phyloP scores from a whole-genome alignment of 1,139 yeast genomes.

The Debaryomyces nepalensis region DNA sequence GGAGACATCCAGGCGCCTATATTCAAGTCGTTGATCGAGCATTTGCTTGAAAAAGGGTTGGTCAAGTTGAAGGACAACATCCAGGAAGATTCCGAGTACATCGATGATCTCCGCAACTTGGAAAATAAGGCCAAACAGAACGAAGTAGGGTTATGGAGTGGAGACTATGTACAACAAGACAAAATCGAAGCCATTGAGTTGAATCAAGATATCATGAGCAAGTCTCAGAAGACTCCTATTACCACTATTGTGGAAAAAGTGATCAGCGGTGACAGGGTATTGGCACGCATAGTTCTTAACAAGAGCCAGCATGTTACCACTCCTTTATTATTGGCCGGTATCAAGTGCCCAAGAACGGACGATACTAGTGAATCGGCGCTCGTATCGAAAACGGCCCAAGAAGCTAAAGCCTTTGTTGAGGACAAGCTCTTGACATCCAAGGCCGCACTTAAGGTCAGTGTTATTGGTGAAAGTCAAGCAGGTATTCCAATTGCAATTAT shows the following conservation, averaged over 20 bases:
- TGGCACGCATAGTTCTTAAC: slow-evolving; percentile 57
- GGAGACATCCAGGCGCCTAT: slow-evolving; percentile 75
- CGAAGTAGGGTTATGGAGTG: slow-evolving; percentile 62
- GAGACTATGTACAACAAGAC: slow-evolving; percentile 16
- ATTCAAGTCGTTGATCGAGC: slow-evolving; percentile 61
- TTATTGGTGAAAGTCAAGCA: slow-evolving; percentile 63
- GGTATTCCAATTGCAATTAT: slow-evolving; percentile 67
- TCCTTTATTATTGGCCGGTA: slow-evolving; percentile 73
- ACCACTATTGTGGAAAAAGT: slow-evolving; percentile 74
- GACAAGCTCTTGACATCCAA: slow-evolving; percentile 67
- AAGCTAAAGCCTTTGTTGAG: slow-evolving; percentile 69
- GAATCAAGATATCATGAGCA: slow-evolving; percentile 40
- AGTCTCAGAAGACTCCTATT: slow-evolving; percentile 48
- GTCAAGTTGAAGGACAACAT: slow-evolving; percentile 67
- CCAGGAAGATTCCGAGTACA: slow-evolving; percentile 37
- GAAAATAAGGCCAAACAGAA: slow-evolving; percentile 56
- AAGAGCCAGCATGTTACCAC: slow-evolving; percentile 51
- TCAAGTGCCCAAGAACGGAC: slow-evolving; percentile 72
- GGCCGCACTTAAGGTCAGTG: slow-evolving; percentile 52
- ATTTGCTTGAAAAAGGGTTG: slow-evolving; percentile 60
- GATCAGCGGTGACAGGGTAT: slow-evolving; percentile 75
- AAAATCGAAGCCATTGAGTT: slow-evolving; percentile 38
- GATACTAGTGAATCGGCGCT: slow-evolving; percentile 40
- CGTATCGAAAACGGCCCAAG: slow-evolving; percentile 61
- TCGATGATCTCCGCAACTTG: slow-evolving; percentile 27